Base-by-base conservation (phyloP, 768 basidiomycete genomes). In the Tulasnella sp. region DNA sequence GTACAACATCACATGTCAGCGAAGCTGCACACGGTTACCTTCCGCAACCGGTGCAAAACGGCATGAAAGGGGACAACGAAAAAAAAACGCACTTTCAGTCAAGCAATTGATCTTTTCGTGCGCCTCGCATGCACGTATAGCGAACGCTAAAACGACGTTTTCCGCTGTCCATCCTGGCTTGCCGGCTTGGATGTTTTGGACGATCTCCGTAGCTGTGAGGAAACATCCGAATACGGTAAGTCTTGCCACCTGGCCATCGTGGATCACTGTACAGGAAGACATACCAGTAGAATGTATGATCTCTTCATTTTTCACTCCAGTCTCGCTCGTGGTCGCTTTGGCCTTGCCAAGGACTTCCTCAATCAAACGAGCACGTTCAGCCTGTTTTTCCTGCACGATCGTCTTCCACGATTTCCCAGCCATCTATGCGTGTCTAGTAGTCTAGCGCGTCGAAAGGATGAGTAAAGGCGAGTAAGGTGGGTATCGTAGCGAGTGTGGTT, bases 51-150 rank as follows among this genome's bases (percentile, higher is more conserved):
- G 34, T 14, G 9, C 3, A 2, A 31, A 60, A 60, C n/a, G n/a
- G n/a, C n/a, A n/a, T n/a, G n/a, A n/a, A n/a, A n/a, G n/a, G n/a
- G n/a, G n/a, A 22, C 28, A 41, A 3, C 16, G 18, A 42, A 73
- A 12, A 34, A 69, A 6, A 28, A 20, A 77, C 87, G 78, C 60
- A 93, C 94, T 90, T 89, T 96, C 94, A 0, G 95, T 96, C 64
- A 95, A 83, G 83, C 93, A 94, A 83, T 95, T 96, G 4, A 92
- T 93, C 81, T 87, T 86, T 48, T 86, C 85, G 18, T 96, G 94
- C 3, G 93, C 93, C 40, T 89, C 84, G 44, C 83, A 88, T 2
- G 89, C 89, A 28, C 87, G 88, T 14, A 88, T 85, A 50, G 88
- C 86, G 85, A 87, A 85, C 16, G 88, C 88, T 31, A 84, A 89